Evolutionary conservation across 2,329 filamentous ascomycete species (phyloP).

Genomic region (Xylariaceae sp.): DNA sequence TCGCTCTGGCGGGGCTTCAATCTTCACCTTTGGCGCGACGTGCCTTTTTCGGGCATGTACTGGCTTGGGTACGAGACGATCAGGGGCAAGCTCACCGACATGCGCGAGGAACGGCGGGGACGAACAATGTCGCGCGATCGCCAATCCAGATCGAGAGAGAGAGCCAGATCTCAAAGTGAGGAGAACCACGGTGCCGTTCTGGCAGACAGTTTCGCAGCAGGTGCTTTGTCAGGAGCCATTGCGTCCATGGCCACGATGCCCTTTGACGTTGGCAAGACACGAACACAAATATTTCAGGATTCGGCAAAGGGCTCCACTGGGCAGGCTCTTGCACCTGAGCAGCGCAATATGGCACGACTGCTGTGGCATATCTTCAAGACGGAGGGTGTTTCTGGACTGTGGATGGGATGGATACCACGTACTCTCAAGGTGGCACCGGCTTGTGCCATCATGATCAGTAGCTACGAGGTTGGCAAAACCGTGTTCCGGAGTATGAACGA

Average conservation of each 20-base stretch:
- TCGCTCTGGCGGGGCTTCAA: slow-evolving; percentile 88
- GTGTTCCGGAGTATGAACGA: slow-evolving; percentile 74
- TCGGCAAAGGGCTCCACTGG: slow-evolving; percentile 29
- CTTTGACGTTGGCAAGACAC: slow-evolving; percentile 96
- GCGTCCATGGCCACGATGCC: slow-evolving; percentile 88
- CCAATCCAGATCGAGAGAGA: slow-evolving; percentile 36
- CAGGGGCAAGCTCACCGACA: slow-evolving; percentile 65
- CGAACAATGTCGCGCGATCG: slow-evolving; percentile 37
- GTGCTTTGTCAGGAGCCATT: slow-evolving; percentile 75
- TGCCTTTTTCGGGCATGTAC: slow-evolving; percentile 94
- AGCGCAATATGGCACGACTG: slow-evolving; percentile 73
- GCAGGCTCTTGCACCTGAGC: slow-evolving; percentile 57
- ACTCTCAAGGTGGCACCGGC: slow-evolving; percentile 93
- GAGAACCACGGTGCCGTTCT: slow-evolving; percentile 76
- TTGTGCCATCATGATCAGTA: slow-evolving; percentile 99
- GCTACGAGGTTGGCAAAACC: slow-evolving; percentile 93
- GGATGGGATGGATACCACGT: slow-evolving; percentile 86
- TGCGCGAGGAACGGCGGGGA: slow-evolving; percentile 53
- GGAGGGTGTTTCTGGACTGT: slow-evolving; percentile 77
- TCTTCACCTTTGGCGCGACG: slow-evolving; percentile 91
- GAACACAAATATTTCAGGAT: slow-evolving; percentile 79
- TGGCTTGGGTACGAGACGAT: slow-evolving; percentile 97
- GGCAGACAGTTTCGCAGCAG: slow-evolving; percentile 82
- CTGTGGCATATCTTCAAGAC: slow-evolving; percentile 87
- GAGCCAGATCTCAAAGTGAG: slow-evolving; percentile 56